phyloP scores from a whole-genome alignment of 1,284 basidiomycete genomes.

The Ustilago lituana region DNA sequence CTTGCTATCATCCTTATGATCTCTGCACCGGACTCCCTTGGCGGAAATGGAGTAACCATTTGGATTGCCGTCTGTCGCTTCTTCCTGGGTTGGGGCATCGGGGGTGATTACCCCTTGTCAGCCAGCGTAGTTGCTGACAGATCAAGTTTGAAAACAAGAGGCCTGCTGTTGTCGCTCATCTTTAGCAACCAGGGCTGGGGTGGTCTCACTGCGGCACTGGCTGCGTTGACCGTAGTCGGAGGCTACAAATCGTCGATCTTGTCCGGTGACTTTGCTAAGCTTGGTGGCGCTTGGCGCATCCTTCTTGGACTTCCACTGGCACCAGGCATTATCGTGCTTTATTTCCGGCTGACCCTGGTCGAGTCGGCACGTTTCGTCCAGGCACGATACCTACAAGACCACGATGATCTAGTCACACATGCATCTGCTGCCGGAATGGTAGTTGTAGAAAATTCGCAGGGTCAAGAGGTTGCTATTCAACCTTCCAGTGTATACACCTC shows the following conservation, averaged over 20 bases:
- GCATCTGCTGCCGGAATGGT: conserved; percentile 70
- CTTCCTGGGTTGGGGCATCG: conserved; percentile 70
- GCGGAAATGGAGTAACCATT: conserved; percentile 41
- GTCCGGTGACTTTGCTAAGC: conserved; percentile 28
- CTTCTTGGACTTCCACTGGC: conserved; percentile 61
- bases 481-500: conserved; percentile 67
- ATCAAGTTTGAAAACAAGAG: conserved; percentile 38
- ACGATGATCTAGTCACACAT: conserved; percentile 76
- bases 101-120: conserved; percentile 82
- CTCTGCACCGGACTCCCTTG: conserved; percentile 45
- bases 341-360: conserved; percentile 69
- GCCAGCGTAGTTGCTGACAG: conserved; percentile 63
- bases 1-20: conserved; percentile 51
- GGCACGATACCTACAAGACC: conserved; percentile 78
- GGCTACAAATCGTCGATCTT: conserved; percentile 73
- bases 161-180: conserved; percentile 58
- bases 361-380: conserved; percentile 81
- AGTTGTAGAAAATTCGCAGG: background rate
- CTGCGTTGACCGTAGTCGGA: conserved; percentile 75
- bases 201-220: conserved; percentile 71
- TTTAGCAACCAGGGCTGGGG: conserved; percentile 67
- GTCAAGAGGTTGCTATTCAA: conserved; percentile 6
- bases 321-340: conserved; percentile 66
- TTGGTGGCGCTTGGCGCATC: conserved; percentile 51
- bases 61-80: conserved; percentile 48